phyloP scores from a whole-genome alignment of 2,329 filamentous ascomycete species.

The Trichoderma afroharzianum region DNA sequence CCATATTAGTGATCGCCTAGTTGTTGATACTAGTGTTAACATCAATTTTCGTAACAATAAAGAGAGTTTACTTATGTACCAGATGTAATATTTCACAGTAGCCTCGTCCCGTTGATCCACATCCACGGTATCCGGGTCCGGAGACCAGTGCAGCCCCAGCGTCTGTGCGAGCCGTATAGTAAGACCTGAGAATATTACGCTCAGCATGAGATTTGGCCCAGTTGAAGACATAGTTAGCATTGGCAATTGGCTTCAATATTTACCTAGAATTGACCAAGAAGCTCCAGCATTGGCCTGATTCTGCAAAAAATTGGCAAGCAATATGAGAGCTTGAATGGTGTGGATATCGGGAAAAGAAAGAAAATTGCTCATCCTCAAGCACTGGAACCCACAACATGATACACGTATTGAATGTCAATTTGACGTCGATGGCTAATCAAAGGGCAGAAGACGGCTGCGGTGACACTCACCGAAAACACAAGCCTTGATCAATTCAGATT shows the following conservation, averaged over 20 bases:
- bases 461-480: not conserved
- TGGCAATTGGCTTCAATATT: not conserved
- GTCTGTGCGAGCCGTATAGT: not conserved
- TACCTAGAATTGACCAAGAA: conserved; percentile 6
- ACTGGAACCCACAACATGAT: not conserved
- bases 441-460: not conserved
- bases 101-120: not conserved
- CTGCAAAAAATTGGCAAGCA: not conserved
- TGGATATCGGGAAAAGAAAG: not conserved
- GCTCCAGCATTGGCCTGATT: not conserved
- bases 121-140: not conserved
- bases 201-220: not conserved
- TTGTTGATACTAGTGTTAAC: not conserved
- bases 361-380: not conserved
- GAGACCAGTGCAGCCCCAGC: not conserved
- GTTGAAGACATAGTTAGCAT: not conserved
- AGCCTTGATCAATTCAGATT: not conserved
- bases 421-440: not conserved
- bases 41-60: not conserved
- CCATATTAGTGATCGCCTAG: conserved; percentile 6
- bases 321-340: not conserved
- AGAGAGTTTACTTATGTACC: not conserved
- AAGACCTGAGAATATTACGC: not conserved
- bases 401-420: not conserved
- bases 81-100: not conserved